phyloP scores from a whole-genome alignment of 1,139 yeast species.

The Debaryomyces udenii region DNA sequence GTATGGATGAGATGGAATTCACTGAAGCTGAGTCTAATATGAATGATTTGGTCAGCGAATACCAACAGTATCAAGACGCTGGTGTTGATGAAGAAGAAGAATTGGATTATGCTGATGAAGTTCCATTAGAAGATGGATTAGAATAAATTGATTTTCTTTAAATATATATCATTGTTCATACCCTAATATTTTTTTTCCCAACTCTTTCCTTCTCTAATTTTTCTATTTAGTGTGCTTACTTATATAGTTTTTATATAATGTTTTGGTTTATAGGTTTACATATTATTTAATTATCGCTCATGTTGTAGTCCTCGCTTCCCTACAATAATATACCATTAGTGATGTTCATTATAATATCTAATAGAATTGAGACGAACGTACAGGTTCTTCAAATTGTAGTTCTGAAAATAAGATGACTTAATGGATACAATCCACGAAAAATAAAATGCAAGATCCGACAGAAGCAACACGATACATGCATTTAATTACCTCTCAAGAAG shows the following conservation, averaged over 20 bases:
- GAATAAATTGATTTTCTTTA: constrained; percentile 27
- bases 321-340: constrained; percentile 3
- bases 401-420: constrained; percentile 5
- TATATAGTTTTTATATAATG: constrained; percentile 11
- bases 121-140: constrained; percentile 58
- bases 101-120: constrained; percentile 68
- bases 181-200: constrained; percentile 9
- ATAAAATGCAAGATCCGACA: constrained; percentile 8
- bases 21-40: constrained; percentile 84
- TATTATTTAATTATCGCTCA: constrained; percentile 7
- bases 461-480: constrained; percentile 6
- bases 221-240: constrained; percentile 12
- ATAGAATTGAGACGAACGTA: constrained; percentile 2
- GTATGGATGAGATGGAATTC: constrained; percentile 94
- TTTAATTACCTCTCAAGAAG: constrained; percentile 63
- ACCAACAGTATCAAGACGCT: constrained; percentile 91
- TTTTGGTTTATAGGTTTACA: constrained; percentile 13
- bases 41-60: constrained; percentile 86
- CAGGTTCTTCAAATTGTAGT: background rate
- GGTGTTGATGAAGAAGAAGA: constrained; percentile 73
- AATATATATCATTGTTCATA: constrained; percentile 9
- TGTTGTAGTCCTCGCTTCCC: constrained; percentile 5
- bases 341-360: constrained; percentile 8
- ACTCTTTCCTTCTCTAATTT: constrained; percentile 11
- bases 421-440: constrained; percentile 1